Evolutionary conservation across 106 monocot species (phyloP).

Genomic region (Vanilla planifolia): DNA sequence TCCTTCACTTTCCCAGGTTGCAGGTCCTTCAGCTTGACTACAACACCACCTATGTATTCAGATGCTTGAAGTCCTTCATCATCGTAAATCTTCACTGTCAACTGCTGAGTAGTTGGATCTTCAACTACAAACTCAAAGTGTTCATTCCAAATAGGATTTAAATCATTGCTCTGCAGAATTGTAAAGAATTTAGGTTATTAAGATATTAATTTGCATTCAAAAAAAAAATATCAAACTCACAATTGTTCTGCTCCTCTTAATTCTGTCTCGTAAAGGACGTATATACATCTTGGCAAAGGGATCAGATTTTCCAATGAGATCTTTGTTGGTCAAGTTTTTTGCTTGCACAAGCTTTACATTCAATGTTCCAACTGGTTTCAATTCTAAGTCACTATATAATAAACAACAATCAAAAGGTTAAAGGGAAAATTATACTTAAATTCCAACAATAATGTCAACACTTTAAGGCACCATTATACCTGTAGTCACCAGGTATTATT

Average conservation of each 20-base stretch:
- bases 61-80: constrained; percentile 89
- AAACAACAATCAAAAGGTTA: neutral
- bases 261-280: constrained; percentile 76
- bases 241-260: constrained; percentile 83
- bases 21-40: constrained; percentile 55
- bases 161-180: constrained; percentile 79
- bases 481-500: constrained; percentile 92
- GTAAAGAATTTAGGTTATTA: neutral
- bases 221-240: constrained; percentile 32
- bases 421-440: neutral
- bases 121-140: constrained; percentile 90
- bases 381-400: constrained; percentile 64
- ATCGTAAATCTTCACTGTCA: constrained; percentile 84
- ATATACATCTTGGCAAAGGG: constrained; percentile 76
- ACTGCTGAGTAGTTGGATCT: constrained; percentile 74
- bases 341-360: constrained; percentile 94
- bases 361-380: constrained; percentile 81
- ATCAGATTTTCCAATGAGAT: constrained; percentile 95
- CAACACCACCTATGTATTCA: constrained; percentile 77
- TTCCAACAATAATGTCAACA: neutral
- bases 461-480: constrained; percentile 25
- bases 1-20: constrained; percentile 89
- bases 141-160: constrained; percentile 98
- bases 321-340: constrained; percentile 78
- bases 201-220: neutral